Percentiles rank a stretch among this genome's conserved stretches.
Evolutionary conservation across 2,329 filamentous ascomycete species (phyloP).

Genomic region (Cladosporium sp.): DNA sequence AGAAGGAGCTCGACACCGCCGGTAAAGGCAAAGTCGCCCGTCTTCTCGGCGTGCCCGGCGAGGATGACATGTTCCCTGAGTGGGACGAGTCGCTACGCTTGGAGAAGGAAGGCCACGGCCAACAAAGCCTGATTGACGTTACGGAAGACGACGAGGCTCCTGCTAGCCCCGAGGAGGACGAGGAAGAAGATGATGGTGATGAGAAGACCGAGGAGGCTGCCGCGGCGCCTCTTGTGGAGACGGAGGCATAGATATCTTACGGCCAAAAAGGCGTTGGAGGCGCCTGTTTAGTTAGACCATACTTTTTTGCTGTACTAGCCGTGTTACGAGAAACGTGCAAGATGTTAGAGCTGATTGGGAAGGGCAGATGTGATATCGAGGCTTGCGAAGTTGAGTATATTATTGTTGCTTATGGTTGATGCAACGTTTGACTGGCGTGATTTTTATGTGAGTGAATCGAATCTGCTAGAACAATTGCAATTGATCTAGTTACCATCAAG

Average conservation of each 20-base stretch:
- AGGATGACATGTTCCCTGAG: conserved; percentile 77
- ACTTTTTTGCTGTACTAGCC: neutral
- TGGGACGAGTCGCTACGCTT: conserved; percentile 89
- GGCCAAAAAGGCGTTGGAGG: conserved; percentile 4
- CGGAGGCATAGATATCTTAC: conserved; percentile 6
- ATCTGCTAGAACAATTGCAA: no score
- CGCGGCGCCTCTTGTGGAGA: neutral
- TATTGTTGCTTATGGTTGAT: neutral
- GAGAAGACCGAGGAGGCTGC: conserved; percentile 43
- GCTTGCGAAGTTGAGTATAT: neutral
- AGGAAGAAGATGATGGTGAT: conserved; percentile 42
- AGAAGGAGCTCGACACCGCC: conserved; percentile 74
- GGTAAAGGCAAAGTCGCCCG: conserved; percentile 85
- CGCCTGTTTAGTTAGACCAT: neutral
- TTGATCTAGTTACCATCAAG: neutral
- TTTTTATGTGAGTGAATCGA: neutral
- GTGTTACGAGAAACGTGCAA: conserved; percentile 1
- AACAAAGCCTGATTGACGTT: conserved; percentile 43
- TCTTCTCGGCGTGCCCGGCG: conserved; percentile 74
- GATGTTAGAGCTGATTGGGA: neutral
- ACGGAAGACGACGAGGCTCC: conserved; percentile 49
- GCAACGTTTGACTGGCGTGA: neutral
- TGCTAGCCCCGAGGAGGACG: conserved; percentile 47
- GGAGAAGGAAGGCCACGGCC: conserved; percentile 66
- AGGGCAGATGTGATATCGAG: neutral